Evolutionary conservation across 805 yeast genomes (phyloP).

Genomic region (Dipodascus albidus): DNA sequence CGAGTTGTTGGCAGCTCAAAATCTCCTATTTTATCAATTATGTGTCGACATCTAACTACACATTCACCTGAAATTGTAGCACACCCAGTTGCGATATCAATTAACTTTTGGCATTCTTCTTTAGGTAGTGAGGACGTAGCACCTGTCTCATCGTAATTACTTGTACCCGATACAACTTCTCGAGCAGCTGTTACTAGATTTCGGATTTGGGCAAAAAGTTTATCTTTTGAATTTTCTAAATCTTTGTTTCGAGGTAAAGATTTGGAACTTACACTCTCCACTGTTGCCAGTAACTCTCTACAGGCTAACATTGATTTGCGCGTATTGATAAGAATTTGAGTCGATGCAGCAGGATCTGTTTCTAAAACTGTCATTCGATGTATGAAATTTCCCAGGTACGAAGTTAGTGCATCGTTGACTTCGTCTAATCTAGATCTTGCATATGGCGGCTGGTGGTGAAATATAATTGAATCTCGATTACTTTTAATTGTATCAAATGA

Average conservation of each 20-base stretch:
- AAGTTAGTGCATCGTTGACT: slow-evolving; percentile 23
- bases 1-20: slow-evolving; percentile 19
- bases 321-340: slow-evolving; percentile 24
- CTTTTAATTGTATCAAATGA: background rate
- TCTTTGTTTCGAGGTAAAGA: slow-evolving; percentile 20
- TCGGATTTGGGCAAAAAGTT: slow-evolving; percentile 23
- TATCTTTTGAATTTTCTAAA: slow-evolving; percentile 24
- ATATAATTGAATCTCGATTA: slow-evolving; percentile 17
- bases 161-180: slow-evolving; percentile 21
- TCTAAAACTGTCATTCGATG: slow-evolving; percentile 19
- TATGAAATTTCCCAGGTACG: slow-evolving; percentile 24
- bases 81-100: slow-evolving; percentile 23
- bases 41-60: slow-evolving; percentile 20
- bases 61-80: slow-evolving; percentile 24
- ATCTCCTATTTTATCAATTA: slow-evolving; percentile 21
- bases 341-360: slow-evolving; percentile 22
- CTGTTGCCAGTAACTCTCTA: slow-evolving; percentile 27
- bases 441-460: slow-evolving; percentile 17
- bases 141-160: background rate
- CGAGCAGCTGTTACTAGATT: slow-evolving; percentile 27
- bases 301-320: slow-evolving; percentile 30
- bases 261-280: slow-evolving; percentile 23
- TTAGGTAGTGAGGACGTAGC: slow-evolving; percentile 1
- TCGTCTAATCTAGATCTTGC: slow-evolving; percentile 26
- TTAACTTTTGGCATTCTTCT: slow-evolving; percentile 12